These are phyloP conservation scores for Pseudocercospora crystallina DNA, from an alignment of 2,329 filamentous ascomycete genomes.

Conservation along the genomic window DNA sequence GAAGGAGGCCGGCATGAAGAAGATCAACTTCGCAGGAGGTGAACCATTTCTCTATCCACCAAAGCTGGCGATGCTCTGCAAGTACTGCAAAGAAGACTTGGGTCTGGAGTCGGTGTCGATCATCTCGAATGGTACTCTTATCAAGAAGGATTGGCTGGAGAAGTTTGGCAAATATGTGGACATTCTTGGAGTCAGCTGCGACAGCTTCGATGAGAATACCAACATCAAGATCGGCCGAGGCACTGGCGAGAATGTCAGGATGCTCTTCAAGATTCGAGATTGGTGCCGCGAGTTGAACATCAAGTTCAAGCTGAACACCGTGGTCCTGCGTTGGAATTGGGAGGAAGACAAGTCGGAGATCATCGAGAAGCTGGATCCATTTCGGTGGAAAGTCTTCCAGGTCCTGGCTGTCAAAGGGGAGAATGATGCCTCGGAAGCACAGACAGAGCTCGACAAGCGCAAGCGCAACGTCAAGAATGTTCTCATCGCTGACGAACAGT, in stretches of 20 bases:
- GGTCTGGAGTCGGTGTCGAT: constrained; percentile 54
- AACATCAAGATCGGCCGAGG: constrained; percentile 55
- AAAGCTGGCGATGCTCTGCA: constrained; percentile 45
- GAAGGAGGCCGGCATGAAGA: constrained; percentile 53
- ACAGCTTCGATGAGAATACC: constrained; percentile 53
- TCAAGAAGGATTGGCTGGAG: constrained; percentile 46
- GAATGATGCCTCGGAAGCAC: constrained; percentile 44
- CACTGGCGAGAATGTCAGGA: constrained; percentile 10
- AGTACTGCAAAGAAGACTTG: constrained; percentile 51
- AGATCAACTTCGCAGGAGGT: constrained; percentile 58
- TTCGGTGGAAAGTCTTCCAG: constrained; percentile 59
- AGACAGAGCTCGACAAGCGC: constrained; percentile 22
- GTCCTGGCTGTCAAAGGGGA: constrained; percentile 54
- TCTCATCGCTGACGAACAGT: no score
- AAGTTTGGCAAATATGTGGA: constrained; percentile 49
- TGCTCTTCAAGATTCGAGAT: constrained; percentile 9
- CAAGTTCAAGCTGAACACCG: constrained; percentile 60
- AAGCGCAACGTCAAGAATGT: constrained; percentile 37
- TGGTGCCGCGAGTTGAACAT: constrained; percentile 51
- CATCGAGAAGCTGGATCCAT: constrained; percentile 46
- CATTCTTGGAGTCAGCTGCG: constrained; percentile 57
- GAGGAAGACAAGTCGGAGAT: constrained; percentile 42
- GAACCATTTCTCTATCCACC: constrained; percentile 55
- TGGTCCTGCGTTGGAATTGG: constrained; percentile 51
- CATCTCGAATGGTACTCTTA: constrained; percentile 54